Evolutionary conservation across 176 grass and related monocot genomes (phyloP).

Genomic region (Oryza rufipogon): DNA sequence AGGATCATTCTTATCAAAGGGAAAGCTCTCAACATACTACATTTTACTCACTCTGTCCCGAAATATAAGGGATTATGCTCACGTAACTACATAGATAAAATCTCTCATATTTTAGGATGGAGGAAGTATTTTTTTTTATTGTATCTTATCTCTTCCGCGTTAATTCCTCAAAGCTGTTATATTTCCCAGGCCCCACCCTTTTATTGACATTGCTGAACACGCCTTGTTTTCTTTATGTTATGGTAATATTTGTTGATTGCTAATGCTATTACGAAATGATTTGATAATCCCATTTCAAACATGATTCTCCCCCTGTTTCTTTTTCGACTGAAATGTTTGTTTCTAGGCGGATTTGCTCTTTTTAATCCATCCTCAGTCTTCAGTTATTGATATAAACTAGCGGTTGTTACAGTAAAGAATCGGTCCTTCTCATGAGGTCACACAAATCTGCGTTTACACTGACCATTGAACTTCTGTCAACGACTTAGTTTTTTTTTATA

Average conservation of each 20-base stretch:
- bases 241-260: neutral
- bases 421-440: conserved; percentile 7
- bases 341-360: conserved; percentile 27
- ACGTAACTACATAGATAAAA: too few species aligned
- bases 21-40: conserved; percentile 5
- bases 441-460: neutral
- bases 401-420: neutral
- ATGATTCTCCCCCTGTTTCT: neutral
- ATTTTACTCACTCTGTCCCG: neutral
- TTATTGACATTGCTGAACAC: neutral
- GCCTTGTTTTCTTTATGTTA: neutral
- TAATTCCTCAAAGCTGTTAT: conserved; percentile 7
- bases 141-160: neutral
- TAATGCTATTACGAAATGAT: neutral
- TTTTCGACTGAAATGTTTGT: neutral
- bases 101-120: too few species aligned
- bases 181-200: neutral
- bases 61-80: too few species aligned
- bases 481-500: neutral
- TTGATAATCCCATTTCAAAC: conserved; percentile 8
- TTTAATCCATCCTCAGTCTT: neutral
- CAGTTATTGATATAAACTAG: conserved; percentile 2
- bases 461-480: neutral
- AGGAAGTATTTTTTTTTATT: neutral
- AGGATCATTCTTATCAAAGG: conserved; percentile 1